A percentile compares a stretch with the other conserved stretches of the same genome.
Conservation (phyloP, 2,329 filamentous ascomycete species). For the Endoconidiophora laricicola region DNA sequence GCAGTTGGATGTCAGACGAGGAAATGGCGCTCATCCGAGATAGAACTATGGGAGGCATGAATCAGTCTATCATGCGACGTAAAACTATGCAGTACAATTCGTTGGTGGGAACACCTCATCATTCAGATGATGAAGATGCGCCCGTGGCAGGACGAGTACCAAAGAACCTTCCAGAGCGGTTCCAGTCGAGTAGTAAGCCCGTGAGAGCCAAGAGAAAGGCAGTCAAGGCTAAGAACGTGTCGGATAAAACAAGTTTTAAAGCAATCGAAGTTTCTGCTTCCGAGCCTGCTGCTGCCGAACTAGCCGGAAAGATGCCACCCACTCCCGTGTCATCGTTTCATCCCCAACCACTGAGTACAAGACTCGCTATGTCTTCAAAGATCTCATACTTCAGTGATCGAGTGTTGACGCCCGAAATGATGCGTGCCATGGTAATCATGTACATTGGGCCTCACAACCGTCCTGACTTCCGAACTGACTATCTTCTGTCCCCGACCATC, state of each 20-base stretch:
- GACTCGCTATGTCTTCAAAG: conserved; percentile 90
- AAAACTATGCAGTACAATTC: conserved; percentile 84
- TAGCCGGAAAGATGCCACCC: not conserved
- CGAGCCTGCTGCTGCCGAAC: not conserved
- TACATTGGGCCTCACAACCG: conserved; percentile 90
- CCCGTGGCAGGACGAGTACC: not conserved
- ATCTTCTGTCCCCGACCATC: conserved; percentile 73
- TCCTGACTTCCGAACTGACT: conserved; percentile 84
- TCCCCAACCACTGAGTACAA: conserved; percentile 50
- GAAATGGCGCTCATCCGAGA: conserved; percentile 91
- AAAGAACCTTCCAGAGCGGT: conserved; percentile 3
- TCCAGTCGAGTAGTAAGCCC: not conserved
- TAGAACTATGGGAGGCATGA: conserved; percentile 58
- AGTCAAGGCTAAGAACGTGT: conserved; percentile 12
- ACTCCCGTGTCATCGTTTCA: conserved; percentile 29
- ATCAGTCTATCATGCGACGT: conserved; percentile 58
- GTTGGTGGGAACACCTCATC: conserved; percentile 66
- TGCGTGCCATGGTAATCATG: conserved; percentile 96
- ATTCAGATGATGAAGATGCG: conserved; percentile 55
- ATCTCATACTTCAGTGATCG: conserved; percentile 97
- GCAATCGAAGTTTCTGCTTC: not conserved
- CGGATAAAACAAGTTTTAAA: not conserved
- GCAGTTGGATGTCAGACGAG: conserved; percentile 98
- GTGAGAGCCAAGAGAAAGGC: conserved; percentile 9
- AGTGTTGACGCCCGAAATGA: conserved; percentile 91